Evolutionary conservation across 1,139 yeast genomes (phyloP).

Genomic region (Taphrina wiesneri): DNA sequence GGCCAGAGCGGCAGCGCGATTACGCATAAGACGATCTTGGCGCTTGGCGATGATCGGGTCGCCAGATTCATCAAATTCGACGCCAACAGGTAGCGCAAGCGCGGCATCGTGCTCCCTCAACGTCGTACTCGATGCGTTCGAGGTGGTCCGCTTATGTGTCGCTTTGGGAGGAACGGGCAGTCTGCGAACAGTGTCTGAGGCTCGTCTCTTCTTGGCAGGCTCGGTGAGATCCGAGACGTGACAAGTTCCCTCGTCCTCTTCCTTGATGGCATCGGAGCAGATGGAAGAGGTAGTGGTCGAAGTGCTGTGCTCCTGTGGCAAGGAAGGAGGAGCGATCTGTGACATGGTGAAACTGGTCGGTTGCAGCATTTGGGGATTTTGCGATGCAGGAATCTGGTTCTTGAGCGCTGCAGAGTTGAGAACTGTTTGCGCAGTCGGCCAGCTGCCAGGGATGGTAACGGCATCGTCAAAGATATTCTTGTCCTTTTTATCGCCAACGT

Average conservation of each 20-base stretch:
- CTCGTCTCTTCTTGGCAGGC: constrained; percentile 26
- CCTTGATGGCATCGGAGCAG: constrained; percentile 13
- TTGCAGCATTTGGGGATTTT: not conserved
- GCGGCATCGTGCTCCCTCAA: not conserved
- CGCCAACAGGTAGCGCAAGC: not conserved
- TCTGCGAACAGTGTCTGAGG: constrained; percentile 13
- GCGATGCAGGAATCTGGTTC: not conserved
- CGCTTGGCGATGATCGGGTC: constrained; percentile 22
- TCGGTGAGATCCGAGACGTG: constrained; percentile 12
- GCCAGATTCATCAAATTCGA: constrained; percentile 9
- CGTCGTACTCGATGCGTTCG: constrained; percentile 4
- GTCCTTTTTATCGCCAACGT: not conserved
- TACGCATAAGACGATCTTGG: constrained; percentile 31
- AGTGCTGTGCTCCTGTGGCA: constrained; percentile 27
- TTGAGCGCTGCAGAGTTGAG: constrained; percentile 4
- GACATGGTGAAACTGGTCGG: constrained; percentile 27
- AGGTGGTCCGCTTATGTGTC: constrained; percentile 22
- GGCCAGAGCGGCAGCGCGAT: constrained; percentile 33
- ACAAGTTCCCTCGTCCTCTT: constrained; percentile 13
- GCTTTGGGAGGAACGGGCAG: not conserved
- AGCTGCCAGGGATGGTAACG: constrained; percentile 28
- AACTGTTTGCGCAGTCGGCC: constrained; percentile 12
- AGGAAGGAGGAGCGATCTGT: constrained; percentile 32
- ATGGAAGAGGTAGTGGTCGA: constrained; percentile 11
- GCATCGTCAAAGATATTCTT: not conserved